phyloP scores from a whole-genome alignment of 2,329 filamentous ascomycete genomes.

The Epichloe amarillans region DNA sequence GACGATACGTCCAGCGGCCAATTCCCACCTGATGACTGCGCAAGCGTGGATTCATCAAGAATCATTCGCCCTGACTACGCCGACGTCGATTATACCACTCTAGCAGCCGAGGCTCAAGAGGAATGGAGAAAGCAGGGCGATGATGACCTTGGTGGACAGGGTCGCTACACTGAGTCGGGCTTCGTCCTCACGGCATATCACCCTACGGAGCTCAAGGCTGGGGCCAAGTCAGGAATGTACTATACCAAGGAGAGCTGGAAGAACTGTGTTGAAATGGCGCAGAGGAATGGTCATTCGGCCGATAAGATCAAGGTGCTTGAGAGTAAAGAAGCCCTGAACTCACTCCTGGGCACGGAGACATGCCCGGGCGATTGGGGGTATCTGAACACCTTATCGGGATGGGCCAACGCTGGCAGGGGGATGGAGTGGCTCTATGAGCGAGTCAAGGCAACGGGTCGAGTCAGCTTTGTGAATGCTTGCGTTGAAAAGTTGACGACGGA shows the following conservation, averaged over 20 bases:
- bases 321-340: conserved; percentile 28
- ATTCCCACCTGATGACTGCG: conserved; percentile 46
- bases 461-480: conserved; percentile 39
- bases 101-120: conserved; percentile 57
- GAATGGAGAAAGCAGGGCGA: conserved; percentile 51
- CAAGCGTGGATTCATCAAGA: conserved; percentile 49
- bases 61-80: conserved; percentile 68
- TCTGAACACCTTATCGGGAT: conserved; percentile 60
- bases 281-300: conserved; percentile 22
- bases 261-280: conserved; percentile 42
- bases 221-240: conserved; percentile 33
- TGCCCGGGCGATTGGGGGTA: conserved; percentile 55
- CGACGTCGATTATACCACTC: conserved; percentile 58
- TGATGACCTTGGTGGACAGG: conserved; percentile 44
- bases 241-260: conserved; percentile 48
- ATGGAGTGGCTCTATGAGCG: conserved; percentile 50
- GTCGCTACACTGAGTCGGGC: conserved; percentile 58
- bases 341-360: conserved; percentile 32
- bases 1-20: conserved; percentile 38
- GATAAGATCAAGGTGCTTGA: conserved; percentile 33
- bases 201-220: conserved; percentile 14
- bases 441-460: conserved; percentile 40
- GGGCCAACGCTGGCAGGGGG: conserved; percentile 62
- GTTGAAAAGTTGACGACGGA: conserved; percentile 29
- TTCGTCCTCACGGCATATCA: conserved; percentile 49